Evolutionary conservation across 495 filamentous ascomycete genomes (phyloP).

Genomic region (Neurospora sublineolata): DNA sequence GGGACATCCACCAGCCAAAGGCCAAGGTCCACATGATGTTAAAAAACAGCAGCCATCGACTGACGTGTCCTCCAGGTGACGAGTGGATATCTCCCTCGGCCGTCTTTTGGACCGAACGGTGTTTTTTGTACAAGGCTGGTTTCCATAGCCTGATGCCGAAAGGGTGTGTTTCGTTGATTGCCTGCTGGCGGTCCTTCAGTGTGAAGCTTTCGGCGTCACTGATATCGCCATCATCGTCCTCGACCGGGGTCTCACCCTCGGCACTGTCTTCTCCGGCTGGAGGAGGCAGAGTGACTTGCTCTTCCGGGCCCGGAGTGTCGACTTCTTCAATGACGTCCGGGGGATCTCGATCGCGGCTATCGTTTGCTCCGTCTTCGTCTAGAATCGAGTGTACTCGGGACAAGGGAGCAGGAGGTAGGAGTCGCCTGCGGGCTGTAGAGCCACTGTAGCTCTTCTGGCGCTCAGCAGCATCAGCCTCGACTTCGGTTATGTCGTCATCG

Average conservation of each 20-base stretch:
- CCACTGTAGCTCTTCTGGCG: conserved; percentile 34
- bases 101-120: conserved; percentile 86
- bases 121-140: conserved; percentile 95
- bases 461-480: conserved; percentile 47
- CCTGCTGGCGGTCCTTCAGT: conserved; percentile 86
- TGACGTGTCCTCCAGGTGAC: conserved; percentile 79
- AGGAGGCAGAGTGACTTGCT: conserved; percentile 1
- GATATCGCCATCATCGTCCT: conserved; percentile 48
- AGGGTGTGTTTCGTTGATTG: conserved; percentile 97
- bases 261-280: conserved; percentile 18
- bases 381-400: conserved; percentile 43
- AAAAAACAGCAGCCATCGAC: conserved; percentile 67
- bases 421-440: conserved; percentile 63
- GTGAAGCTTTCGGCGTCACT: conserved; percentile 79
- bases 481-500: conserved; percentile 79
- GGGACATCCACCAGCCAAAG: conserved; percentile 95
- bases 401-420: conserved; percentile 47
- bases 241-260: conserved; percentile 30
- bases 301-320: conserved; percentile 15
- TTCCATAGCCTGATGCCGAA: conserved; percentile 99
- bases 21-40: conserved; percentile 84
- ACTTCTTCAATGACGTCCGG: conserved; percentile 13
- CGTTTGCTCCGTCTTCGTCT: conserved; percentile 36
- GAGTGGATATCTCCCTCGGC: conserved; percentile 97
- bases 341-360: conserved; percentile 22